phyloP scores from a whole-genome alignment of 352 stramenopile species.

The Globisporangium polare region DNA sequence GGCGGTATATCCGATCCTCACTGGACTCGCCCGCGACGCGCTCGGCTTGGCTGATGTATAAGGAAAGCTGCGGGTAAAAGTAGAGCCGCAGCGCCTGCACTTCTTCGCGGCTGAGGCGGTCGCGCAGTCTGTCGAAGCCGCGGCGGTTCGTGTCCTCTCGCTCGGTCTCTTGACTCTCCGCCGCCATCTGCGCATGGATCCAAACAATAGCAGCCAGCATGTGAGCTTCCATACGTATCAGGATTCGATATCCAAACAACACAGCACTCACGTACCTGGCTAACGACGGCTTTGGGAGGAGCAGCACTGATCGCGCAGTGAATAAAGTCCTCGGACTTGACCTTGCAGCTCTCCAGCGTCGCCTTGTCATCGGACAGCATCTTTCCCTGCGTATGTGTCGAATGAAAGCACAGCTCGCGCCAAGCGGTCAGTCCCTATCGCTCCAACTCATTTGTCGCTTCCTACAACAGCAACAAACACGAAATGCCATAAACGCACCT shows the following conservation, averaged over 20 bases:
- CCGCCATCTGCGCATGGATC: slow-evolving; percentile 14
- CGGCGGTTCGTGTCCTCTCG: slow-evolving; percentile 57
- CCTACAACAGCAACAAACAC: too few species aligned
- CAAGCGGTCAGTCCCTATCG: neutral
- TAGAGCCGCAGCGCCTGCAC: slow-evolving; percentile 82
- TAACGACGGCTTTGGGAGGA: slow-evolving; percentile 72
- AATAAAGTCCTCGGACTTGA: slow-evolving; percentile 83
- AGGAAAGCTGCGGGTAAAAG: slow-evolving; percentile 84
- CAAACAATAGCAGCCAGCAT: neutral
- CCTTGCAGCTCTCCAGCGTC: slow-evolving; percentile 64
- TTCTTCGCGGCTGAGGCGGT: slow-evolving; percentile 81
- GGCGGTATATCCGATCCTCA: slow-evolving; percentile 85
- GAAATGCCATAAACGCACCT: slow-evolving; percentile 20
- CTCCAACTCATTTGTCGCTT: too few species aligned
- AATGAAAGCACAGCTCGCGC: neutral
- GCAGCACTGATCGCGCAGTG: slow-evolving; percentile 82
- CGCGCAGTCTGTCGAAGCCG: slow-evolving; percentile 76
- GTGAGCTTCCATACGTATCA: neutral
- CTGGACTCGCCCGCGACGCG: slow-evolving; percentile 69
- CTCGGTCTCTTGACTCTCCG: slow-evolving; percentile 22
- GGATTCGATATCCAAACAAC: neutral
- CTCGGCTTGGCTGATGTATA: slow-evolving; percentile 81
- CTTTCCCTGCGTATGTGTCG: slow-evolving; percentile 38
- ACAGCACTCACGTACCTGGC: slow-evolving; percentile 40
- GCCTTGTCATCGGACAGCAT: slow-evolving; percentile 84